Base-by-base conservation (phyloP, 1,284 basidiomycete genomes). In the Phlebopus sp. region DNA sequence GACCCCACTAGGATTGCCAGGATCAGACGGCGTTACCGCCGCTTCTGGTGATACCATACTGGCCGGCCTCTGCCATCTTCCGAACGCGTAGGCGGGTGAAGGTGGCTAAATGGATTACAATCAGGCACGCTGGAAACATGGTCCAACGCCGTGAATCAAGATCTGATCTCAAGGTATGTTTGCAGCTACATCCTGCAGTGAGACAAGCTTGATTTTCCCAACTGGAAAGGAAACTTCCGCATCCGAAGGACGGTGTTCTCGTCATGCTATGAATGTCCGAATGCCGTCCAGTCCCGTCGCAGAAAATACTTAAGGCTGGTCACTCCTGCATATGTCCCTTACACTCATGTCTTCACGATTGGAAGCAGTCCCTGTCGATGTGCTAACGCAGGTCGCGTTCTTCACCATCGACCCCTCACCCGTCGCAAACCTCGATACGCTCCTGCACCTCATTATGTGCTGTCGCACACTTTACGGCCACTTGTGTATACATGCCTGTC, bases 341-440 rank as follows among this genome's bases (percentile, higher is more conserved):
- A 55, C 48, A 50, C 55, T 44, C 55, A 77, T 76, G 75, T 34
- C 63, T 56, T 72, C 75, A 51, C 59, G 55, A 44, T 64, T 82
- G 41, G 72, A 78, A 45, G 62, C 55, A 4, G 54, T 78, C 41
- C 79, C 79, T 30, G 60, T 62, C 53, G 77, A 81, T 53, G 61
- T 82, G 46, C 69, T 83, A n/a, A 70, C 72, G 30, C 63, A 78
- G 50, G 70, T 83, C 18, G 78, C 77, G 9, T 68, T 73, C 51
- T 66, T 75, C 38, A 63, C 69, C 19, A 70, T 69, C 15, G 64
- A 70, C 9, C 62, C 66, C 7, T 64, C 67, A 5, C 55, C 65
- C 23, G 62, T 69, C 11, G 65, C 64, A 0, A 51, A 71, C 18
- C 75, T 71, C n/a, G 62, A 55, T 37, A 56, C 66, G 47, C 59